Evolutionary conservation across 306 rosid genomes (phyloP), one percentile per base, ranked within the genome.

Genomic region (Acmispon strigosus): DNA sequence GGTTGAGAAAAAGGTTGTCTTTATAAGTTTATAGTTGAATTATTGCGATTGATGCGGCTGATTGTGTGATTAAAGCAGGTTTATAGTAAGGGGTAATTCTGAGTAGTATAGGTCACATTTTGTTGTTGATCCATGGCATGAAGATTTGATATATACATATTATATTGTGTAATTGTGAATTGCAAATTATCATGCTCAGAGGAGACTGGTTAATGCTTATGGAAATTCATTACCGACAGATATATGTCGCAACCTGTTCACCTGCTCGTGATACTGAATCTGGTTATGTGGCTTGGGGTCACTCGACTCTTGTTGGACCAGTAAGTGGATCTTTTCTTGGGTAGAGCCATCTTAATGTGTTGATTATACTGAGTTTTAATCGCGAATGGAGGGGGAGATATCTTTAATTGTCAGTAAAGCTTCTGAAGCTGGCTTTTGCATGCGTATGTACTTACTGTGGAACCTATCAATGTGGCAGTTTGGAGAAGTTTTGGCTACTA

Each of bases 231-330:
- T 49, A 16, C 32, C 67, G 39, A 68, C 86, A 95, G 97, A 62
- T 95, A 74, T 95, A 86, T 69, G 93, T 95, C 55, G 99, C 99
- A 59, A 95, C 99, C 22, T 95, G 99, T 76, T 89, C 99, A 47
- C 96, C 96, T 71, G 99, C 99, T 68, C 96, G 99, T 72, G 96
- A 91, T 63, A 73, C 83, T 73, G 88, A 81, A 62, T 86, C 96
- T 72, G 78, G 96, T 81, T 95, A 95, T 74, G 92, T 95, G 62
- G 96, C 97, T 60, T 95, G 97, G 96, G 99, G 99, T 13, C 99
- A 95, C 88, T 95, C 99, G 64, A 87, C 96, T 53, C 97, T 95
- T 43, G 91, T 91, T 52, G 99, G 99, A 66, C 97, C 99, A 15
- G 99, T 95, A 78, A 84, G 99, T 86, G 18, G 48, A 72, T 75